Conservation (phyloP, 495 filamentous ascomycete genomes). For the Penicillium desertorum region DNA sequence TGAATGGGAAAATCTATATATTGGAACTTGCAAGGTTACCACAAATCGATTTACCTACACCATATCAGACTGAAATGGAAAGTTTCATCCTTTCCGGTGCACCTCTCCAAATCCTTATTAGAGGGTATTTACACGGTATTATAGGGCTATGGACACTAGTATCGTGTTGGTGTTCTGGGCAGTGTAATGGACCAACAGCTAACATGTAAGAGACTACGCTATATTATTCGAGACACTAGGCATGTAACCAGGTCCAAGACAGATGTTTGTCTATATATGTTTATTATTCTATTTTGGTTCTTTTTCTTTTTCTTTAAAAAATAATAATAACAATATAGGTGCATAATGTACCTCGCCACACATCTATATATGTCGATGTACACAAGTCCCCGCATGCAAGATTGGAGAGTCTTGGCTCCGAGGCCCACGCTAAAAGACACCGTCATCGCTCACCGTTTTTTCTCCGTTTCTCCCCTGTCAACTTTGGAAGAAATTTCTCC, state of each 20-base stretch:
- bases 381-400: conserved; percentile 23
- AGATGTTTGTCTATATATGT: not conserved
- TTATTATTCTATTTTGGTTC: not conserved
- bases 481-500: conserved; percentile 6
- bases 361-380: not conserved
- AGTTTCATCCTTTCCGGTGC: too few species aligned
- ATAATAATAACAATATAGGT: not conserved
- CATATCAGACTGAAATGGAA: too few species aligned
- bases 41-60: too few species aligned
- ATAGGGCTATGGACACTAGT: too few species aligned
- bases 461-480: conserved; percentile 2
- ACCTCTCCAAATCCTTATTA: too few species aligned
- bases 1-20: not conserved
- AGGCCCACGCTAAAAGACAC: conserved; percentile 26
- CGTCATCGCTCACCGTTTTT: conserved; percentile 27
- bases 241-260: too few species aligned
- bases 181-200: too few species aligned
- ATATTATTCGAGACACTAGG: too few species aligned
- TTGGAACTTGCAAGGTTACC: too few species aligned
- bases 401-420: conserved; percentile 23
- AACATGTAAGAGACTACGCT: too few species aligned
- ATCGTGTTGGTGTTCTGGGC: too few species aligned
- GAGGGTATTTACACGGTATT: too few species aligned
- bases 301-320: not conserved
- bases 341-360: not conserved